Percentiles rank a stretch among this genome's conserved stretches.
phyloP scores from a whole-genome alignment of 768 basidiomycete species.

The Amanita thiersii region DNA sequence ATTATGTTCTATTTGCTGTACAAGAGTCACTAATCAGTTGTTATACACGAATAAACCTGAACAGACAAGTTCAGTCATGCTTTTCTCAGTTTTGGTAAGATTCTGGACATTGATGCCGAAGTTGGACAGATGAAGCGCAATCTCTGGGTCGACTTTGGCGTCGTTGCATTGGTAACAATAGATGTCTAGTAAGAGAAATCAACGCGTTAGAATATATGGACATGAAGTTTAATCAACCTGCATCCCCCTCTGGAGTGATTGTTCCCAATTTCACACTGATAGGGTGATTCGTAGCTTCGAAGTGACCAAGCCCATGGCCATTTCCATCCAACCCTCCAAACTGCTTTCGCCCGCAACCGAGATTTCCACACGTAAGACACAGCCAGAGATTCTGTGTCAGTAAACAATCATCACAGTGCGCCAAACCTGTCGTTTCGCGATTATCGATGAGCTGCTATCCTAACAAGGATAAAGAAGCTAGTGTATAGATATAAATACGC shows the following conservation, averaged over 20 bases:
- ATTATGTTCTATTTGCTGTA: slow-evolving; percentile 92
- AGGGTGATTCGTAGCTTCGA: slow-evolving; percentile 58
- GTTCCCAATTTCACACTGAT: slow-evolving; percentile 93
- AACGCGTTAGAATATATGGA: not conserved
- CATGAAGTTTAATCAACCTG: slow-evolving; percentile 44
- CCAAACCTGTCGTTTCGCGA: slow-evolving; percentile 46
- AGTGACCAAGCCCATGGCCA: slow-evolving; percentile 84
- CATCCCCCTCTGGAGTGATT: slow-evolving; percentile 89
- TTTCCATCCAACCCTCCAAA: slow-evolving; percentile 80
- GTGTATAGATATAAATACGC: slow-evolving; percentile 6
- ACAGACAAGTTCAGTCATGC: slow-evolving; percentile 87
- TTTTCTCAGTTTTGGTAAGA: slow-evolving; percentile 90
- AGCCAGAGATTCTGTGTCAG: slow-evolving; percentile 93
- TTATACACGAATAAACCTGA: not conserved
- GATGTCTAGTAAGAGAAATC: slow-evolving; percentile 47
- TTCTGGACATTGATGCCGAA: slow-evolving; percentile 85
- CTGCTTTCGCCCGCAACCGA: slow-evolving; percentile 86
- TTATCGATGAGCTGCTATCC: no score
- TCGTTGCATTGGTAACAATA: slow-evolving; percentile 94
- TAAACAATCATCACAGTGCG: slow-evolving; percentile 77
- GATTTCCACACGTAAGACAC: slow-evolving; percentile 82
- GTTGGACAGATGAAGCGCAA: slow-evolving; percentile 62
- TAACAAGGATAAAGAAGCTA: not conserved
- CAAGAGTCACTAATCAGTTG: not conserved
- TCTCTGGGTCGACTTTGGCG: slow-evolving; percentile 65